Evolutionary conservation across 2,329 filamentous ascomycete species (phyloP).

Genomic region (Aureobasidium sp.): DNA sequence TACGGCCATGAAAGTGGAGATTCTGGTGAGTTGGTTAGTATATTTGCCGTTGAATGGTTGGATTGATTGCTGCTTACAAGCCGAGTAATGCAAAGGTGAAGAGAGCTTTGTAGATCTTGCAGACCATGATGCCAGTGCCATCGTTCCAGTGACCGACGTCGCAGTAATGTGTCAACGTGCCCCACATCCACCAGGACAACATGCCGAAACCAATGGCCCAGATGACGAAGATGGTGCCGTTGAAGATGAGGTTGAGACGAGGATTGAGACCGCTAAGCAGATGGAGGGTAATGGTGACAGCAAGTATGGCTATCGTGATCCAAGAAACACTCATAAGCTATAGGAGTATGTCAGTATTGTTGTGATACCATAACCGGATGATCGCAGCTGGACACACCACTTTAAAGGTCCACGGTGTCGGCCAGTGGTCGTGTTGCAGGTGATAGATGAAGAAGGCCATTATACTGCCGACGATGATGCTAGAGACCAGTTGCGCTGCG

Average conservation of each 20-base stretch:
- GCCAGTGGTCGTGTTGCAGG: conserved; percentile 45
- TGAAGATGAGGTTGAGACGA: conserved; percentile 44
- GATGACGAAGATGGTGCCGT: conserved; percentile 42
- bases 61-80: conserved; percentile 26
- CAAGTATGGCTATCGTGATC: conserved; percentile 44
- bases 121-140: conserved; percentile 49
- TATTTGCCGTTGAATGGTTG: not conserved
- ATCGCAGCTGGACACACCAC: conserved; percentile 38
- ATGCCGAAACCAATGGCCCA: conserved; percentile 49
- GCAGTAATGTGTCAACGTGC: conserved; percentile 48
- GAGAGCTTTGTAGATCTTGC: conserved; percentile 53
- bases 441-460: conserved; percentile 51
- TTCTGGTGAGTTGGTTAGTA: conserved; percentile 22
- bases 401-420: conserved; percentile 54
- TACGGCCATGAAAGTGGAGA: conserved; percentile 42
- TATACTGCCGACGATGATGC: conserved; percentile 46
- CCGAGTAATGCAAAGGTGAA: conserved; percentile 50
- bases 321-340: conserved; percentile 48
- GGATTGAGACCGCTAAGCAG: conserved; percentile 47
- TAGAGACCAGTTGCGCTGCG: conserved; percentile 36
- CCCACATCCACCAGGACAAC: conserved; percentile 47
- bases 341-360: not conserved
- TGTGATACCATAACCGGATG: not conserved
- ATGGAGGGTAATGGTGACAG: conserved; percentile 46
- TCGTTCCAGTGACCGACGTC: conserved; percentile 46